Evolutionary conservation across 345 rosid species (phyloP), one percentile per base, ranked within the genome.

Genomic region (Dipteronia dyeriana): DNA sequence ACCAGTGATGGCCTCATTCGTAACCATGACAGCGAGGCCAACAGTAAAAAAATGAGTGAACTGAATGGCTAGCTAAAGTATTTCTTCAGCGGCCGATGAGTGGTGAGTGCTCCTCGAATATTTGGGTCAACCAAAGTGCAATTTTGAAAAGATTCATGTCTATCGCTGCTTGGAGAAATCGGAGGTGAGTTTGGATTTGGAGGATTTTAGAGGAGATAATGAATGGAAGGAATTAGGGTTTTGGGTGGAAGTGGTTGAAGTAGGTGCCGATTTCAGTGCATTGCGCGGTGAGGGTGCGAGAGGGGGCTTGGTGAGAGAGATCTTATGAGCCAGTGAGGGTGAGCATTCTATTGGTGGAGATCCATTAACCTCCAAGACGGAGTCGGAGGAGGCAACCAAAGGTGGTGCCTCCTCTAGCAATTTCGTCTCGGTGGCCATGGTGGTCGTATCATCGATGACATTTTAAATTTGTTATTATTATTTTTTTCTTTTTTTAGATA

Each of bases 101-200:
- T 89, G 99, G 26, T 89, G 96, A 29, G 87, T 38, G 70, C 86
- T 77, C 75, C 73, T 26, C 60, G 79, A 73, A 62, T 88, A 59
- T 74, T 86, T 93, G 25, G 91, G 94, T 31, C 98, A 83, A 34
- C 93, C 94, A 11, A 93, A 82, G 82, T 91, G 93, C 85, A 91
- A 83, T 87, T 95, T 95, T 7, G 98, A 95, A 49, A 90, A 92
- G 67, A 88, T 90, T 1, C 98, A 89, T 71, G 97, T 95, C 26
- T 97, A 91, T 0, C 96, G 86, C 25, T 97, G 97, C 64, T 94
- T 97, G 1, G 94, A 88, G 87, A 95, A 95, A 67, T 91, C 86
- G 1, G 88, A 77, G 7, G 87, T 79, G 47, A 90, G 89, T 59
- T 86, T 85, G 3, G 95, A 82, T 62, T 85, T 83, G 1, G 83